Percentiles rank a stretch among this genome's conserved stretches.
Evolutionary conservation across 2,329 filamentous ascomycete species (phyloP).

Genomic region (Polytolypa hystricis): DNA sequence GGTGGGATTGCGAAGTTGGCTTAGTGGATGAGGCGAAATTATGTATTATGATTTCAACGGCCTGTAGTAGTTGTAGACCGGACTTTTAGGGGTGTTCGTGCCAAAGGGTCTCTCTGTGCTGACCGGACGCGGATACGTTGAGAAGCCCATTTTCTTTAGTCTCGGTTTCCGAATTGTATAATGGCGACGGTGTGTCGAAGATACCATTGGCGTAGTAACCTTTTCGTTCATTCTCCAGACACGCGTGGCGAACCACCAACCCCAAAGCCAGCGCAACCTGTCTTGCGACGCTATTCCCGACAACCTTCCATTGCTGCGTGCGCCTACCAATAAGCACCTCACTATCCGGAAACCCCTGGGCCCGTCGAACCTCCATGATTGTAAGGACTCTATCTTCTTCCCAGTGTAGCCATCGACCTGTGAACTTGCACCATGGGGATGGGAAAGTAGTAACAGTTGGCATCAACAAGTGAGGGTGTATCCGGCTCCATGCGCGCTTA

Average conservation of each 20-base stretch:
- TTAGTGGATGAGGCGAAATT: too few relatives aligned
- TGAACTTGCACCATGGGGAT: conserved; percentile 43
- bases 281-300: conserved; percentile 68
- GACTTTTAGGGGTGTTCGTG: too few relatives aligned
- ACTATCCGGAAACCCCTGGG: conserved; percentile 58
- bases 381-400: conserved; percentile 49
- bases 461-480: conserved; percentile 42
- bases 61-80: too few relatives aligned
- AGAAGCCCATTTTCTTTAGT: too few relatives aligned
- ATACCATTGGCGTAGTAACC: too few relatives aligned
- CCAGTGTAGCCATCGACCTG: conserved; percentile 54
- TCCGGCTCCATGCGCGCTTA: conserved; percentile 11
- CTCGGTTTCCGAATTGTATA: too few relatives aligned
- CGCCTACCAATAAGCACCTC: conserved; percentile 56
- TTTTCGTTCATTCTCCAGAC: conserved; percentile 14
- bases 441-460: conserved; percentile 51
- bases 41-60: too few relatives aligned
- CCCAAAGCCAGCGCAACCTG: conserved; percentile 58
- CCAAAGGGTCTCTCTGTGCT: too few relatives aligned
- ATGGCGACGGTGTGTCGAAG: too few relatives aligned
- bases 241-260: conserved; percentile 50
- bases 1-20: too few relatives aligned
- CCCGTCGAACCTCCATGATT: conserved; percentile 56
- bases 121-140: too few relatives aligned
- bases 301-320: conserved; percentile 49